phyloP scores from a whole-genome alignment of 2,329 filamentous ascomycete genomes.

The Shiraia sp. region DNA sequence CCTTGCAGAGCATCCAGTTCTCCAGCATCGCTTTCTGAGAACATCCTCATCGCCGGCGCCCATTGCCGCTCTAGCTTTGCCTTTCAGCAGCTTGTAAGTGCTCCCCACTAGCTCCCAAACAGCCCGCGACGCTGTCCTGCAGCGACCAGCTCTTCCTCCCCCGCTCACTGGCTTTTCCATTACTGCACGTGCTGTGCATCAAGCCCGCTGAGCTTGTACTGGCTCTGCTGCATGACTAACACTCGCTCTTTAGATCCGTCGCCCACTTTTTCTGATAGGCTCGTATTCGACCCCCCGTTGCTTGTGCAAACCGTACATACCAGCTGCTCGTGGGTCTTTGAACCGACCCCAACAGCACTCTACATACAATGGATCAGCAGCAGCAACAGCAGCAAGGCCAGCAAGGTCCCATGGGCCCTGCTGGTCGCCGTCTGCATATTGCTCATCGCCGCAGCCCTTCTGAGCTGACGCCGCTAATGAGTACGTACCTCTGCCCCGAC shows the following conservation, averaged over 20 bases:
- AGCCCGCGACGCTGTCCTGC: constrained; percentile 21
- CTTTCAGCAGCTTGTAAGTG: constrained; percentile 17
- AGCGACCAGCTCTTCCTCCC: constrained; percentile 14
- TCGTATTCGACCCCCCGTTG: too few relatives aligned
- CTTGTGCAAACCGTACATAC: too few relatives aligned
- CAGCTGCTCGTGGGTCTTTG: too few relatives aligned
- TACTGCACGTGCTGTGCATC: too few relatives aligned
- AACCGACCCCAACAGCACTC: constrained; percentile 25
- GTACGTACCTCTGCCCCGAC: constrained; percentile 66
- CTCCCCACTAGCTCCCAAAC: constrained; percentile 30
- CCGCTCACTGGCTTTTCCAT: too few relatives aligned
- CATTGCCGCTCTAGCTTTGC: constrained; percentile 29
- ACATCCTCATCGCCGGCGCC: constrained; percentile 31
- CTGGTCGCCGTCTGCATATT: constrained; percentile 92
- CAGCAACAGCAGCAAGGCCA: constrained; percentile 57
- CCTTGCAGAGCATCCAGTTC: constrained; percentile 32
- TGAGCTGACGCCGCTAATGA: constrained; percentile 96
- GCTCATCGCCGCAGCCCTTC: constrained; percentile 96
- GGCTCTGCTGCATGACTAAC: constrained; percentile 25
- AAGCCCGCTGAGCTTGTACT: too few relatives aligned
- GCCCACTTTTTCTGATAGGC: constrained; percentile 24
- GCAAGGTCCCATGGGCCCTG: constrained; percentile 66
- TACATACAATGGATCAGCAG: constrained; percentile 53
- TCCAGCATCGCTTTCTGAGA: constrained; percentile 35
- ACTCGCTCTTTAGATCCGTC: constrained; percentile 28